Base-by-base conservation (phyloP, 805 yeast genomes). In the Saccharomyces mikatae region DNA sequence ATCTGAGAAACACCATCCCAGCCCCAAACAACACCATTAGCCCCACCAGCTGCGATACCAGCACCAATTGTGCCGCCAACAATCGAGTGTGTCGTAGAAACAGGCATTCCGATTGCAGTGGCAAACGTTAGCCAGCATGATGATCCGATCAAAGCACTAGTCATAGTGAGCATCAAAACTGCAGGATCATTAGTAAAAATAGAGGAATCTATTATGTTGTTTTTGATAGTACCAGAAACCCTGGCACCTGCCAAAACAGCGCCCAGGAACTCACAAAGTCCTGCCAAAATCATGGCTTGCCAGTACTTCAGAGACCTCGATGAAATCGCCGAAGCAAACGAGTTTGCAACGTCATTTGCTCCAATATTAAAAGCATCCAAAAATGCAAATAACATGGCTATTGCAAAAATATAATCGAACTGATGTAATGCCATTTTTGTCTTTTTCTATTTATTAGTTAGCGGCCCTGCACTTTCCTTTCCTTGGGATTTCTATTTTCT, bases 331-430 rank as follows among this genome's bases (percentile, higher is more conserved):
- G 91, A 84, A 1, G 92, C 86, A 64, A 83, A 86, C 1, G 92
- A 86, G 74, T 86, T 86, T 14, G 91, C 86, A 55, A 86, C 89
- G 74, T 86, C 92, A 64, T 86, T 86, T 30, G 91, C 92, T 51
- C 91, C 91, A 61, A 84, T 85, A 67, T 84, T 85, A 78, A 82
- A 86, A 3, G 90, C 91, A 71, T 86, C 90, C 60, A 86, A 73
- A 74, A 83, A 83, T 56, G 89, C 90, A 70, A 85, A 84, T 56
- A 85, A 69, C 77, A 84, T 76, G 47, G 81, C 81, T 56, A 84
- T 76, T 17, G 89, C 91, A 65, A 86, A 81, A 65, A 86, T 75
- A 64, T 84, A 85, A 69, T 84, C 87, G 63, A 82, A 86, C 62
- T 83, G 81, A 54, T 76, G 79, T 57, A 78, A 70, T 53, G 68